These are phyloP conservation scores for Leptographium wingfieldii DNA, from an alignment of 2,329 filamentous ascomycete species.

Conservation along the genomic window DNA sequence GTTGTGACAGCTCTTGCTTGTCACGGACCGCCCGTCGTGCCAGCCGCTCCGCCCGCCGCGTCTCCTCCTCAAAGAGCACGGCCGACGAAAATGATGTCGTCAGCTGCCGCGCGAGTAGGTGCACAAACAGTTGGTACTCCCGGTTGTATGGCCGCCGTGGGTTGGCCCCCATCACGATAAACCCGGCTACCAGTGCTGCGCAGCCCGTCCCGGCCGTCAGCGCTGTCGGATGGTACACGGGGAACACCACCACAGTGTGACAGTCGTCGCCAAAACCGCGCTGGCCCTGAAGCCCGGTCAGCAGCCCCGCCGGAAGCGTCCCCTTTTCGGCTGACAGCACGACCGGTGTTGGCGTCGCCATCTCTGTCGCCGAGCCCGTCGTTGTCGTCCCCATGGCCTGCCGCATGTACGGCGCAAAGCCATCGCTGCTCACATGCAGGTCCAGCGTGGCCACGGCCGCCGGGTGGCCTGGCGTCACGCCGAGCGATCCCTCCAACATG, in stretches of 20 bases:
- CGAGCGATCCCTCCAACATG: slow-evolving; percentile 58
- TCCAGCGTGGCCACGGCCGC: slow-evolving; percentile 52
- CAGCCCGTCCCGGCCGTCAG: background rate
- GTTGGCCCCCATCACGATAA: slow-evolving; percentile 68
- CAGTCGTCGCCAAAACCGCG: slow-evolving; percentile 63
- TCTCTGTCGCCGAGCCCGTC: background rate
- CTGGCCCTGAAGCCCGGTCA: slow-evolving; percentile 45
- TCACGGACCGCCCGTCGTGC: slow-evolving; percentile 65
- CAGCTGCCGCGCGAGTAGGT: slow-evolving; percentile 60
- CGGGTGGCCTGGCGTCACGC: slow-evolving; percentile 51
- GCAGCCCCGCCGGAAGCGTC: slow-evolving; percentile 50
- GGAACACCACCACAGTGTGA: slow-evolving; percentile 60
- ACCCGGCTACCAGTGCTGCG: slow-evolving; percentile 48
- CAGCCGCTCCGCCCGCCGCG: slow-evolving; percentile 58
- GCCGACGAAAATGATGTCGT: slow-evolving; percentile 72
- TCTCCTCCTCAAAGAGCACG: slow-evolving; percentile 73
- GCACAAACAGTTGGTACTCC: slow-evolving; percentile 67
- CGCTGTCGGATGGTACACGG: slow-evolving; percentile 61
- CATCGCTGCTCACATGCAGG: slow-evolving; percentile 54
- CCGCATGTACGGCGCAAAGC: slow-evolving; percentile 64
- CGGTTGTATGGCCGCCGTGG: slow-evolving; percentile 67
- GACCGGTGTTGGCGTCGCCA: slow-evolving; percentile 34
- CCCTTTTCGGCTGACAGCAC: slow-evolving; percentile 54
- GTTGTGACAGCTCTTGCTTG: slow-evolving; percentile 63
- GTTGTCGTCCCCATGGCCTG: slow-evolving; percentile 53